Conservation (phyloP, 441 rosid genomes). For the Theobroma grandiflorum region DNA sequence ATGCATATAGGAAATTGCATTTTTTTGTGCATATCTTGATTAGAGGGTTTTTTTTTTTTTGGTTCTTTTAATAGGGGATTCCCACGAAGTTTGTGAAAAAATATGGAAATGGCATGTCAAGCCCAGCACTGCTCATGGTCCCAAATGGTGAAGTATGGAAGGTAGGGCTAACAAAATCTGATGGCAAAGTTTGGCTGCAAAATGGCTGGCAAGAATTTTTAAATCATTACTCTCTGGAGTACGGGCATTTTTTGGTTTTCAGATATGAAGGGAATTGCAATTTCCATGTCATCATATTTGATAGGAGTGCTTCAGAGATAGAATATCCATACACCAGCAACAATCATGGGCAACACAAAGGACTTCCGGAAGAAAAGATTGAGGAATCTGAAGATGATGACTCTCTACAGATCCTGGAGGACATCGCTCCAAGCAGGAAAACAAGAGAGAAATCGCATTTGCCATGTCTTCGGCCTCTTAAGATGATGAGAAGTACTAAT, state of each 20-base stretch:
- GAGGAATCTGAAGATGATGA: slow-evolving; percentile 6
- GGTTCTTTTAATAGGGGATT: slow-evolving; percentile 16
- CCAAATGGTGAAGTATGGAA: slow-evolving; percentile 27
- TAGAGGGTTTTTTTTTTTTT: not conserved
- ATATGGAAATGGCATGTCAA: slow-evolving; percentile 22
- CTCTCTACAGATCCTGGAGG: not conserved
- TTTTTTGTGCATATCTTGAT: not conserved
- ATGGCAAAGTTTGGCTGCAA: slow-evolving; percentile 14
- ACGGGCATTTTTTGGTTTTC: slow-evolving; percentile 20
- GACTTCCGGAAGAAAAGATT: not conserved
- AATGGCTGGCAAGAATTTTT: slow-evolving; percentile 29
- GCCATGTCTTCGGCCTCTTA: slow-evolving; percentile 6
- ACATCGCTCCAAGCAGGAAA: slow-evolving; percentile 17
- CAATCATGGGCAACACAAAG: not conserved
- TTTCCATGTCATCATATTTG: slow-evolving; percentile 20
- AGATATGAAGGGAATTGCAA: slow-evolving; percentile 16
- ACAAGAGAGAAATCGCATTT: not conserved
- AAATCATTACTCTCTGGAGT: slow-evolving; percentile 16
- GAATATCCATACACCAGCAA: slow-evolving; percentile 21
- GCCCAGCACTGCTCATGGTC: not conserved
- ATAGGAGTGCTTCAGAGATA: slow-evolving; percentile 14
- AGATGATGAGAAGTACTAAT: slow-evolving; percentile 6
- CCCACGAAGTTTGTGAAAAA: slow-evolving; percentile 23
- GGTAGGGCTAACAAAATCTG: slow-evolving; percentile 15
- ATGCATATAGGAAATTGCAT: not conserved